Percentiles rank a stretch among this genome's conserved stretches.
Evolutionary conservation across 768 basidiomycete species (phyloP).

Genomic region (Leccinum obscurum): DNA sequence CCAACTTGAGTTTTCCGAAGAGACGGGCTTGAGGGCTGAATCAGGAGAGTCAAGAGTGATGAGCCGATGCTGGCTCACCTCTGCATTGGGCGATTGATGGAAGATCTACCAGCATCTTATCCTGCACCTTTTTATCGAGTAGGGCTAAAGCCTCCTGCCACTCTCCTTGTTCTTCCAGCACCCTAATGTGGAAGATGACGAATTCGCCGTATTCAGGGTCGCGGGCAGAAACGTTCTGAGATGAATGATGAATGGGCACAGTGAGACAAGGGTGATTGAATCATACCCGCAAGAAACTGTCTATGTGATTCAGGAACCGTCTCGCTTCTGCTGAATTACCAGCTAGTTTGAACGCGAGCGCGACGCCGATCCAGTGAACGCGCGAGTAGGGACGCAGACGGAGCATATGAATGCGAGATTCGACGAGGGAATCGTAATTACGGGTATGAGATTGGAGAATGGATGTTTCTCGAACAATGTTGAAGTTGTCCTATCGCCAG

Average conservation of each 20-base stretch:
- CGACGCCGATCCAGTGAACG: slow-evolving; percentile 86
- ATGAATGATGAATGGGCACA: slow-evolving; percentile 9
- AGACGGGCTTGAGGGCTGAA: slow-evolving; percentile 60
- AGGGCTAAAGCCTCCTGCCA: slow-evolving; percentile 57
- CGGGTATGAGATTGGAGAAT: slow-evolving; percentile 87
- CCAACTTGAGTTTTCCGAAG: slow-evolving; percentile 53
- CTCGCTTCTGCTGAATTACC: slow-evolving; percentile 71
- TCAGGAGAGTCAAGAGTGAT: slow-evolving; percentile 3
- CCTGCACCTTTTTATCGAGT: slow-evolving; percentile 65
- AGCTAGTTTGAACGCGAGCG: slow-evolving; percentile 85
- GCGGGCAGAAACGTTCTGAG: slow-evolving; percentile 70
- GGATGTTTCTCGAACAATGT: slow-evolving; percentile 89
- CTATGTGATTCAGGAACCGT: slow-evolving; percentile 71
- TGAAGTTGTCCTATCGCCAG: slow-evolving; percentile 78
- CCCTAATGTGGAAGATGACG: slow-evolving; percentile 69
- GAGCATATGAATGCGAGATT: slow-evolving; percentile 80
- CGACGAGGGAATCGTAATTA: slow-evolving; percentile 72
- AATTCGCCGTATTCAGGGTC: slow-evolving; percentile 86
- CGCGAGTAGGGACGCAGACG: slow-evolving; percentile 79
- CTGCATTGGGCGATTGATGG: slow-evolving; percentile 65
- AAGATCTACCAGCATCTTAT: slow-evolving; percentile 68
- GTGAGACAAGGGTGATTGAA: neutral
- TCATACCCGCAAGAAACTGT: slow-evolving; percentile 65
- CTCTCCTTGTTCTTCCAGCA: slow-evolving; percentile 74
- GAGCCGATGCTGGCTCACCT: slow-evolving; percentile 42